Percentiles rank a stretch among this genome's conserved stretches.
Conservation (phyloP, 2,329 filamentous ascomycete genomes). For the Diaporthe longicolla region DNA sequence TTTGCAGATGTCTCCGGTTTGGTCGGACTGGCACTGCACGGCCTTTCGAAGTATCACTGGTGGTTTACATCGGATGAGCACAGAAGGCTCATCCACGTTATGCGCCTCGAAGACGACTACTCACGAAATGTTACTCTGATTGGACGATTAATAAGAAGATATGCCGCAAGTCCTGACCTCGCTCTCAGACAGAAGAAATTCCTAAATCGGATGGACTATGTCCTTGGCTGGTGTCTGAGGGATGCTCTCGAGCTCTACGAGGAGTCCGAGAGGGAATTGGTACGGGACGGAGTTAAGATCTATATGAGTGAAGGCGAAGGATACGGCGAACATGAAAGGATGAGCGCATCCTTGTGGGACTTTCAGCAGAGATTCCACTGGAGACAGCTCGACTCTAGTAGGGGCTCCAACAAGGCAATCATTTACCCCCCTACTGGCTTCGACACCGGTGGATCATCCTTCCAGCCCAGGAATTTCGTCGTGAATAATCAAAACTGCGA, state of each 20-base stretch:
- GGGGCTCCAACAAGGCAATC: neutral
- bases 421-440: neutral
- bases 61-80: neutral
- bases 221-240: neutral
- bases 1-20: neutral
- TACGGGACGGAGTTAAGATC: neutral
- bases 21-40: neutral
- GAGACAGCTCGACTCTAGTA: neutral
- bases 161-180: neutral
- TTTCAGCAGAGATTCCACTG: conserved; percentile 1
- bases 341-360: neutral
- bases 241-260: conserved; percentile 3
- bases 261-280: neutral
- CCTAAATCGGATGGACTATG: neutral
- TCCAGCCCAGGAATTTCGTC: too few species aligned
- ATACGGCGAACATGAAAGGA: neutral
- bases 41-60: neutral
- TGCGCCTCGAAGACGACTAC: conserved; percentile 18
- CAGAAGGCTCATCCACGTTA: neutral
- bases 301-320: neutral
- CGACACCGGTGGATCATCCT: neutral
- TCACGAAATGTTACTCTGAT: conserved; percentile 3
- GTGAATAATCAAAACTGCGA: too few species aligned
- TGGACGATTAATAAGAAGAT: neutral
- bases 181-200: neutral